These are phyloP conservation scores for Trichoderma arundinaceum DNA, from an alignment of 2,329 filamentous ascomycete genomes.

Conservation along the genomic window DNA sequence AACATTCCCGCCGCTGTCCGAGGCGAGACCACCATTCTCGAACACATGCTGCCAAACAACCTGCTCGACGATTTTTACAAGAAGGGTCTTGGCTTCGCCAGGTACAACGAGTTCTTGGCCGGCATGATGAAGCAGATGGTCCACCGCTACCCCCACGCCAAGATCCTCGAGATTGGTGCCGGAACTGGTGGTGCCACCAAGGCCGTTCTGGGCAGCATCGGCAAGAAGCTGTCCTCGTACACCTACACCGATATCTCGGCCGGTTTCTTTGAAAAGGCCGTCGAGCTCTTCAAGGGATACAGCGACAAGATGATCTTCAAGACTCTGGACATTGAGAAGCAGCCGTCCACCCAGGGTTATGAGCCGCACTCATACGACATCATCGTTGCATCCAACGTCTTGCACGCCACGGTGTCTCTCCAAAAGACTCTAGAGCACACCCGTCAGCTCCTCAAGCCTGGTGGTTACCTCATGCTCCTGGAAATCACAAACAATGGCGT, in stretches of 20 bases:
- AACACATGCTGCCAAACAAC: conserved; percentile 31
- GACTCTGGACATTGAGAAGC: conserved; percentile 36
- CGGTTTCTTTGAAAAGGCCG: conserved; percentile 47
- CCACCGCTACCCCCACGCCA: conserved; percentile 48
- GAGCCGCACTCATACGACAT: too few relatives aligned
- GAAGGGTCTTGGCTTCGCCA: conserved; percentile 32
- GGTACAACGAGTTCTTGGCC: conserved; percentile 36
- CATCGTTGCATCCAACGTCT: too few relatives aligned
- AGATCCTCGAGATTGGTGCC: conserved; percentile 50
- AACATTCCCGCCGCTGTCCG: conserved; percentile 42
- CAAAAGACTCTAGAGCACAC: too few relatives aligned
- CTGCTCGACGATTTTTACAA: conserved; percentile 34
- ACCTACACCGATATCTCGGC: conserved; percentile 52
- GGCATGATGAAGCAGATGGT: conserved; percentile 37
- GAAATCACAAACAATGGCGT: too few relatives aligned
- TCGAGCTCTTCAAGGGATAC: conserved; percentile 39
- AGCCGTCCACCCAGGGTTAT: conserved; percentile 41
- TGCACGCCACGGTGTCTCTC: too few relatives aligned
- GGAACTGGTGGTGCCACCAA: conserved; percentile 52
- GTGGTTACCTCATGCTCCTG: too few relatives aligned
- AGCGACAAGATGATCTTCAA: conserved; percentile 32
- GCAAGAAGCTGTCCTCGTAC: conserved; percentile 44
- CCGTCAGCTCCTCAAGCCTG: too few relatives aligned
- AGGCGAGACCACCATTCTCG: conserved; percentile 43
- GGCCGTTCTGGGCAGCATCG: conserved; percentile 43